phyloP scores from a whole-genome alignment of 2,329 filamentous ascomycete genomes.

The Emergomyces orientalis region DNA sequence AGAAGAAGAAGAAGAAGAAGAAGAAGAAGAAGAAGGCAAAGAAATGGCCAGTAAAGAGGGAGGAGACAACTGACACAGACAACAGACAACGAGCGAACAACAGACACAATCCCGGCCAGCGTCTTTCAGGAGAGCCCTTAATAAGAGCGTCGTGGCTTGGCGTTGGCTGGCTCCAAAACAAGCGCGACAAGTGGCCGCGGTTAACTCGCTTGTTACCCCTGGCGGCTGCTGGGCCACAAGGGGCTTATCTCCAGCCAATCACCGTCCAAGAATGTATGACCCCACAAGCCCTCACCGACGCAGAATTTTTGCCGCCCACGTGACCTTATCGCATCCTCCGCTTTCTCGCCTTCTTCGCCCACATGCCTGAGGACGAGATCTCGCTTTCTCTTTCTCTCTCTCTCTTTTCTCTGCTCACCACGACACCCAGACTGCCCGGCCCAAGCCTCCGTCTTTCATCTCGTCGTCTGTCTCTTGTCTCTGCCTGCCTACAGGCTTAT shows the following conservation, averaged over 20 bases:
- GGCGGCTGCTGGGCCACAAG: not conserved
- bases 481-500: not conserved
- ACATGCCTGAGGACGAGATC: not conserved
- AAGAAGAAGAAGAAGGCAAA: not conserved
- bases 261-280: no score
- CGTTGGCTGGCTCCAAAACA: constrained; percentile 1
- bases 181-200: not conserved
- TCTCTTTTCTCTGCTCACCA: not conserved
- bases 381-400: no score
- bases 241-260: not conserved
- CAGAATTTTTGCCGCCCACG: constrained; percentile 1
- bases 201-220: not conserved
- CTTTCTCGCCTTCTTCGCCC: not conserved
- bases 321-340: not conserved
- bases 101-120: not conserved
- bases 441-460: not conserved
- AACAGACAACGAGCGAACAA: not conserved
- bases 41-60: not conserved
- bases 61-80: not conserved
- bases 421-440: not conserved
- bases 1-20: not conserved
- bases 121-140: constrained; percentile 5
- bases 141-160: not conserved
- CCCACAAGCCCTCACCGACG: not conserved
- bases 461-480: not conserved